Conservation (phyloP, 83 land plant genomes). For the Isoetes engelmannii region DNA sequence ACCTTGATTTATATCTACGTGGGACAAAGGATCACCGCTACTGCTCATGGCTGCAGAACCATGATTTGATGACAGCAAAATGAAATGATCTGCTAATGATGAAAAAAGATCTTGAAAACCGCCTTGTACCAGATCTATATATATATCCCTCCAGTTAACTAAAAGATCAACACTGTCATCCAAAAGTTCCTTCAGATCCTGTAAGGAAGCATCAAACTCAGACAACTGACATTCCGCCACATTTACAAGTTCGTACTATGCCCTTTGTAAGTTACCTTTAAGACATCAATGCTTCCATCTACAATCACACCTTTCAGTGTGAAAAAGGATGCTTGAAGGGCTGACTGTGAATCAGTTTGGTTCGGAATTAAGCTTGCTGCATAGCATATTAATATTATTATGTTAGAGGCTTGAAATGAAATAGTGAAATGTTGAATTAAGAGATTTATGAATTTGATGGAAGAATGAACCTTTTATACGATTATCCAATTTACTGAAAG, state of each 20-base stretch:
- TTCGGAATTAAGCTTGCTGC: too few species aligned
- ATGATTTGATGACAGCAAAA: conserved; percentile 25
- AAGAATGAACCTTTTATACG: conserved; percentile 19
- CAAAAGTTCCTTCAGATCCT: conserved; percentile 30
- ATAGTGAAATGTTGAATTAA: too few species aligned
- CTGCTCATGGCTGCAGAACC: too few species aligned
- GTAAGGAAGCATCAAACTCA: conserved; percentile 1
- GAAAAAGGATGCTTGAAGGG: too few species aligned
- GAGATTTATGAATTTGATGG: too few species aligned
- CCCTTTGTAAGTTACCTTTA: conserved; percentile 6
- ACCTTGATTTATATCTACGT: neutral
- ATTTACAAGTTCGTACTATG: neutral
- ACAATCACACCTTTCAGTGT: conserved; percentile 1
- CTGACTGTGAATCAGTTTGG: too few species aligned
- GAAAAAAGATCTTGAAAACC: conserved; percentile 70
- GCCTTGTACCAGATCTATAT: conserved; percentile 69
- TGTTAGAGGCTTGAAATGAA: too few species aligned
- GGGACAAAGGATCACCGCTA: too few species aligned
- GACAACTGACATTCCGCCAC: neutral
- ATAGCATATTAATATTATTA: too few species aligned
- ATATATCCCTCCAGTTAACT: conserved; percentile 24
- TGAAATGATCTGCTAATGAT: conserved; percentile 39
- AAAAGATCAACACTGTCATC: conserved; percentile 23
- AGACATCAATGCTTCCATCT: conserved; percentile 16
- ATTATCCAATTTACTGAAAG: conserved; percentile 16